Percentiles rank a stretch among this genome's conserved stretches.
These are phyloP conservation scores for Cajanus cajan DNA, from an alignment of 306 rosid species.

Conservation along the genomic window DNA sequence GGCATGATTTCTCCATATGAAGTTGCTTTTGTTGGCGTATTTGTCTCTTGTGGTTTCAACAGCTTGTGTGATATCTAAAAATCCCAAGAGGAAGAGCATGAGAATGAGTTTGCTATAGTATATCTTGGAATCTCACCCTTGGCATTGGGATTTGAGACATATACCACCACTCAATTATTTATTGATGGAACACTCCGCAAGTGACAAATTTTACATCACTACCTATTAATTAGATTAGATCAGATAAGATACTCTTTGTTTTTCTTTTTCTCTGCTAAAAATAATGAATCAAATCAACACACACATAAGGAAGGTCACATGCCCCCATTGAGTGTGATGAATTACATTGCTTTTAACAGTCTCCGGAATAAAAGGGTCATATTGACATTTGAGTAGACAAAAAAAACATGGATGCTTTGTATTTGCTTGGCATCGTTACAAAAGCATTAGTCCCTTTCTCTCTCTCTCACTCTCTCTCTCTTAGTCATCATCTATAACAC, in stretches of 20 bases:
- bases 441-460: conserved; percentile 33
- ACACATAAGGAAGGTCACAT: conserved; percentile 32
- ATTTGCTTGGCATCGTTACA: conserved; percentile 18
- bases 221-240: not conserved
- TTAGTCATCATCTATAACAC: conserved; percentile 19
- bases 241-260: not conserved
- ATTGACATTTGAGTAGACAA: conserved; percentile 23
- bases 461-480: conserved; percentile 7
- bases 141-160: conserved; percentile 11
- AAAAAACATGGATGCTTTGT: conserved; percentile 28
- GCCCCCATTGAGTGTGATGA: conserved; percentile 8
- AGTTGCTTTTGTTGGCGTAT: not conserved
- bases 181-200: not conserved
- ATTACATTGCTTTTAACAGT: conserved; percentile 38
- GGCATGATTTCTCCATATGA: not conserved
- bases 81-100: not conserved
- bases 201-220: conserved; percentile 29
- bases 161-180: conserved; percentile 17
- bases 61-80: not conserved
- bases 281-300: not conserved
- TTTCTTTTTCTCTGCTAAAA: not conserved
- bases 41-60: conserved; percentile 8
- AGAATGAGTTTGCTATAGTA: not conserved
- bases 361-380: conserved; percentile 28
- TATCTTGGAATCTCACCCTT: not conserved